phyloP scores from a whole-genome alignment of 1,284 basidiomycete genomes.

The Sparassis latifolia region DNA sequence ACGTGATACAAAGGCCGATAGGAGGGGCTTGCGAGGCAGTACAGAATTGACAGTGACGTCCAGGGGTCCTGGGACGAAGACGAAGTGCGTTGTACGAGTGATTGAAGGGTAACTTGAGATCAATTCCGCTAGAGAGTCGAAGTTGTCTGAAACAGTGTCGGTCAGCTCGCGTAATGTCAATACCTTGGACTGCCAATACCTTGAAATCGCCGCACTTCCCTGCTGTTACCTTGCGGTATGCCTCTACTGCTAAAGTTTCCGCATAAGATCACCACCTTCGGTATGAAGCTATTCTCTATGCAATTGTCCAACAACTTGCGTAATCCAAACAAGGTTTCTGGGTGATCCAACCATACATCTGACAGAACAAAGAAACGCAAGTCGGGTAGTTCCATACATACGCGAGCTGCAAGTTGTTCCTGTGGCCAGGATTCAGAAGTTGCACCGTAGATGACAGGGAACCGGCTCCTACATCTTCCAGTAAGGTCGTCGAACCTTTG shows the following conservation, averaged over 20 bases:
- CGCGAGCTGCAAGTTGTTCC: slow-evolving; percentile 54
- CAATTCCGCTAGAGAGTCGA: slow-evolving; percentile 81
- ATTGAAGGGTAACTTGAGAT: slow-evolving; percentile 78
- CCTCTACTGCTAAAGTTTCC: slow-evolving; percentile 90
- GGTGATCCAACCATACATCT: slow-evolving; percentile 92
- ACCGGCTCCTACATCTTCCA: slow-evolving; percentile 71
- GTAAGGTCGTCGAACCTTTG: slow-evolving; percentile 81
- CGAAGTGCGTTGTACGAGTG: slow-evolving; percentile 77
- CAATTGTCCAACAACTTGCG: slow-evolving; percentile 88
- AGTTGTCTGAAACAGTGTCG: slow-evolving; percentile 56
- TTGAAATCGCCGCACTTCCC: slow-evolving; percentile 80
- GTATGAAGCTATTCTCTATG: slow-evolving; percentile 81
- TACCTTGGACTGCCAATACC: slow-evolving; percentile 36
- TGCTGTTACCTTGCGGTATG: slow-evolving; percentile 70
- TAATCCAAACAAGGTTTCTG: slow-evolving; percentile 75
- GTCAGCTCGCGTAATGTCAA: neutral
- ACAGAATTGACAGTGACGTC: slow-evolving; percentile 78
- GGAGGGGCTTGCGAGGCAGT: slow-evolving; percentile 76
- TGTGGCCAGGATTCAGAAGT: slow-evolving; percentile 18
- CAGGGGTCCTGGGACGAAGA: slow-evolving; percentile 90
- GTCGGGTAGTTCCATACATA: slow-evolving; percentile 62
- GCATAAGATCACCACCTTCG: slow-evolving; percentile 85
- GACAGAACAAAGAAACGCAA: slow-evolving; percentile 93
- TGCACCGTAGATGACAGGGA: too few relatives aligned
- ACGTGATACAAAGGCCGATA: slow-evolving; percentile 66